Evolutionary conservation across 2,329 filamentous ascomycete species (phyloP), one percentile per base, ranked within the genome.

Genomic region (Colletotrichum tamarilloi): DNA sequence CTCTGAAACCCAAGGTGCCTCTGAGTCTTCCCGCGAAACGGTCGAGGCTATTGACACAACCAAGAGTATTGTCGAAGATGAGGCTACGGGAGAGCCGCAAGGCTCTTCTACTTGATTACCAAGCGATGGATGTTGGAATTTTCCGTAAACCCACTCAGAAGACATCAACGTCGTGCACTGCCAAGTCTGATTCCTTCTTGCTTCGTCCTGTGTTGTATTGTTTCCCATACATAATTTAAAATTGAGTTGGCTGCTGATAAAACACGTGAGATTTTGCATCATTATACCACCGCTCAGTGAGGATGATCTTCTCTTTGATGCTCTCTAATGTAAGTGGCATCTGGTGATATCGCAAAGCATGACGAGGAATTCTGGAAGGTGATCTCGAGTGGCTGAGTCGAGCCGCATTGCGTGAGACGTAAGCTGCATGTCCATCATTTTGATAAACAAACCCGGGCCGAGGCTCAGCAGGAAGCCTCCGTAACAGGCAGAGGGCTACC

Each of bases 281-380:
- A 19, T 5, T 42, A 4, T 42, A 16, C 38, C 16, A 42, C 19
- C 38, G 7, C 38, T 19, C 5, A 42, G 38, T 16, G 14, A 42
- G 14, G 16, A 3, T 19, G 38, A 16, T 42, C 38, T 19, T 4
- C 14, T 19, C 38, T 42, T 19, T 76, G 14, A 82, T 72, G 26
- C 14, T 42, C 14, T 42, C 14, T 76, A 8, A 82, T 72, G 28
- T 77, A 68, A 56, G 78, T 79, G 78, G 71, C 80, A 82, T 63
- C 76, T 73, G 56, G 77, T 79, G 28, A 78, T 70, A n/a, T 79
- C 79, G 3, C 76, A 75, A 22, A 77, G 64, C 59, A 80, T 77
- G 22, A 77, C 67, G 6, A 76, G 69, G 65, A 80, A 82, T 8
- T 74, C 24, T 1, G 52, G 11, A 2, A 64, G 6, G 22, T 79